Evolutionary conservation across 306 rosid species (phyloP).

Genomic region (Cucumis melo): DNA sequence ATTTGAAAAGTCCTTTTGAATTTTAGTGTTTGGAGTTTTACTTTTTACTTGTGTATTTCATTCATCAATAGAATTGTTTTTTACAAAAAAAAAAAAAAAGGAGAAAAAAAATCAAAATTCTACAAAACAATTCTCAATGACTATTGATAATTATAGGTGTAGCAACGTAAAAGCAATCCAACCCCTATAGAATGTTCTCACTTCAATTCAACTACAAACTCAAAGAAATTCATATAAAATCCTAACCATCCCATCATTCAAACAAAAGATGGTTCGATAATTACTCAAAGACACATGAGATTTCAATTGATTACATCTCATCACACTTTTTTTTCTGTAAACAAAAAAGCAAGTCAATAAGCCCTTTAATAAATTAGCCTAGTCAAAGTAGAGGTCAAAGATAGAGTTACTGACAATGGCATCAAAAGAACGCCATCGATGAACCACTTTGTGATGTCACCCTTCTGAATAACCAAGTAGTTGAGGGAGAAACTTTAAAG

Average conservation of each 20-base stretch:
- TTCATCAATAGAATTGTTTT: no score
- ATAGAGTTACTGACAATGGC: slow-evolving; percentile 48
- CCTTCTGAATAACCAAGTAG: slow-evolving; percentile 58
- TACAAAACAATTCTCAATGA: neutral
- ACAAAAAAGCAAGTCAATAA: neutral
- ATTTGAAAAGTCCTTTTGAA: no score
- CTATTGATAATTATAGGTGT: neutral
- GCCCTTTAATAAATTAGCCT: neutral
- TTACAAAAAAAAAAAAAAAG: no score
- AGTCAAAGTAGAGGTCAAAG: neutral
- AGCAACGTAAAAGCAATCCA: neutral
- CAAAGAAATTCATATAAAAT: neutral
- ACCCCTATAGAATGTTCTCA: neutral
- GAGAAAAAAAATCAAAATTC: neutral
- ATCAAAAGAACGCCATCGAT: slow-evolving; percentile 55
- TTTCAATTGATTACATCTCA: neutral
- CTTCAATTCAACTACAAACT: neutral
- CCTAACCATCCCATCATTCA: neutral
- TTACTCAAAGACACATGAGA: neutral
- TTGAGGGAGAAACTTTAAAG: slow-evolving; percentile 43
- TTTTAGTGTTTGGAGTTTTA: no score
- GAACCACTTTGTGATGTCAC: slow-evolving; percentile 84
- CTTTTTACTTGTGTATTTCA: no score
- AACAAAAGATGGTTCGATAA: neutral
- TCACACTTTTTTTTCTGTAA: neutral